phyloP scores from a whole-genome alignment of 169 alveolate genomes.

The Plasmodium vivax region DNA sequence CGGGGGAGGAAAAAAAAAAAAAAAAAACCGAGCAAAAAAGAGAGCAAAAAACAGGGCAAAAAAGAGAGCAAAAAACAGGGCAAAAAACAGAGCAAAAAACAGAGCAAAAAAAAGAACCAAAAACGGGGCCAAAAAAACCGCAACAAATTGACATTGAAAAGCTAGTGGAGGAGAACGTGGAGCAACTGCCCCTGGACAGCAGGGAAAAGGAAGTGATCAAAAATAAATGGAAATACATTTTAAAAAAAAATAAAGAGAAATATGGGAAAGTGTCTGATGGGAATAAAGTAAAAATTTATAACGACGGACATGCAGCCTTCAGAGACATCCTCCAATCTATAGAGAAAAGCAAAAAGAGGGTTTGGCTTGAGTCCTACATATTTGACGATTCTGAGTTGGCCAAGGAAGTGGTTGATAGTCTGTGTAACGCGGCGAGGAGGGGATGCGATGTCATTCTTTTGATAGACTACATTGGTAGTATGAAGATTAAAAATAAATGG shows the following conservation, averaged over 20 bases:
- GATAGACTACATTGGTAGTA: constrained; percentile 79
- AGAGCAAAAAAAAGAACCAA: too few relatives aligned
- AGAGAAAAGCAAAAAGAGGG: constrained; percentile 83
- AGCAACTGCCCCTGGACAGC: background rate
- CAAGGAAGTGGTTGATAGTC: constrained; percentile 78
- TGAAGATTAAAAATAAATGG: constrained; percentile 75
- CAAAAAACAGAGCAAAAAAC: too few relatives aligned
- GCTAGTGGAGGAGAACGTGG: constrained; percentile 19
- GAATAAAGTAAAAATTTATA: constrained; percentile 74
- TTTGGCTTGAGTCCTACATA: constrained; percentile 89
- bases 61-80: too few relatives aligned
- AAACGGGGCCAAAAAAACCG: too few relatives aligned
- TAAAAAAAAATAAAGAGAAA: constrained; percentile 23
- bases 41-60: too few relatives aligned
- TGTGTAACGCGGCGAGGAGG: constrained; percentile 85
- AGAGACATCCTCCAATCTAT: constrained; percentile 59
- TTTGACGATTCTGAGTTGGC: constrained; percentile 87
- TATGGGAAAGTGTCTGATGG: constrained; percentile 80
- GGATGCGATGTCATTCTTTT: constrained; percentile 88
- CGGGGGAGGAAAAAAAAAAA: background rate
- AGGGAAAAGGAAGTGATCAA: constrained; percentile 9
- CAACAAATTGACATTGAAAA: background rate
- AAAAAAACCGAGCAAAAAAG: too few relatives aligned
- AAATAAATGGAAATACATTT: constrained; percentile 21
- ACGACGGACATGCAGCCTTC: constrained; percentile 35